Percentiles rank a stretch among this genome's conserved stretches.
Evolutionary conservation across 306 rosid genomes (phyloP).

Genomic region (Pachyrhizus erosus): DNA sequence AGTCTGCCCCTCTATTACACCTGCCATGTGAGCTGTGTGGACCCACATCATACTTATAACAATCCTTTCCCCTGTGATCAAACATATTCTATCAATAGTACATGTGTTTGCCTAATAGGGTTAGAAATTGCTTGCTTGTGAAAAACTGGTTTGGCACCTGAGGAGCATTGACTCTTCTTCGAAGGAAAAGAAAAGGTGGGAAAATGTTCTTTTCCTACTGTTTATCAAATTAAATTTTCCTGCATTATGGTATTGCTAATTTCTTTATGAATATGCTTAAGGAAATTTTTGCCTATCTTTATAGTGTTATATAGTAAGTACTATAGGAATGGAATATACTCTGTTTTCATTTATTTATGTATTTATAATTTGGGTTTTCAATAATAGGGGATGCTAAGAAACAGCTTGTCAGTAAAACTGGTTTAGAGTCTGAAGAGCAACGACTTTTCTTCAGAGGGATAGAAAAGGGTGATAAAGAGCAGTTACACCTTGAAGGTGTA

Average conservation of each 20-base stretch:
- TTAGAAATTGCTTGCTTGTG: neutral
- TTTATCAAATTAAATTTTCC: neutral
- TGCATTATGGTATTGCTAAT: neutral
- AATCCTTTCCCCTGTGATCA: neutral
- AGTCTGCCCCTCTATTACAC: neutral
- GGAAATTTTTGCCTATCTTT: conserved; percentile 26
- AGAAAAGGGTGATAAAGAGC: conserved; percentile 77
- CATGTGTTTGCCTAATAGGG: conserved; percentile 43
- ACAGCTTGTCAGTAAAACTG: conserved; percentile 57
- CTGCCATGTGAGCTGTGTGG: neutral
- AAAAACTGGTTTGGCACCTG: no score
- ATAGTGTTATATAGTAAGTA: neutral
- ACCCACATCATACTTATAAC: neutral
- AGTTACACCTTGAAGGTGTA: conserved; percentile 74
- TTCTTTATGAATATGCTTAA: neutral
- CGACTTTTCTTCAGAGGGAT: conserved; percentile 83
- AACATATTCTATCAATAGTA: neutral
- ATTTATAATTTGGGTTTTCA: conserved; percentile 30
- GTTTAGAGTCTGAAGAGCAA: conserved; percentile 72
- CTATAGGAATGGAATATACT: neutral
- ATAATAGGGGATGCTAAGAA: conserved; percentile 80
- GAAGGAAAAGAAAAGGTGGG: no score
- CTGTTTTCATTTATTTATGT: conserved; percentile 24
- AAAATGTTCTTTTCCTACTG: neutral
- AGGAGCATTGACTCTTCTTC: no score